Conservation (phyloP, 2,329 filamentous ascomycete genomes). For the Pestalotiopsis sp. region DNA sequence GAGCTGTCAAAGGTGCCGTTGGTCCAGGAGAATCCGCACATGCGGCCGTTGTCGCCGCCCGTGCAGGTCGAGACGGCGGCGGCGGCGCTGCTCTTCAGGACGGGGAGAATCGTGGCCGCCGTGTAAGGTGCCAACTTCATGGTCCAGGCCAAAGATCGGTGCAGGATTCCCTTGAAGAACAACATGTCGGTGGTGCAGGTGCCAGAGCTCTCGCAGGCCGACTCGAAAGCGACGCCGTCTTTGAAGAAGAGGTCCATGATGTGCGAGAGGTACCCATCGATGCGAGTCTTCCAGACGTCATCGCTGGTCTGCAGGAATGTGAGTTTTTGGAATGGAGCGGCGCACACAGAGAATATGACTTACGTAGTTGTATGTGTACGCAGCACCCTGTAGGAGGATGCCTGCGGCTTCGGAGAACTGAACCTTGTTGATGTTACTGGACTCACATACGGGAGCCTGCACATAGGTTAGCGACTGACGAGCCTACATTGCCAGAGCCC, state of each 20-base stretch:
- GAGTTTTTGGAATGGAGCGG: background rate
- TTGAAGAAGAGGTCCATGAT: slow-evolving; percentile 48
- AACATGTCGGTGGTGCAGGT: slow-evolving; percentile 58
- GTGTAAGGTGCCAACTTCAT: slow-evolving; percentile 41
- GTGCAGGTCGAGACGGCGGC: slow-evolving; percentile 41
- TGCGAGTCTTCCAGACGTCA: slow-evolving; percentile 47
- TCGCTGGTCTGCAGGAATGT: slow-evolving; percentile 24
- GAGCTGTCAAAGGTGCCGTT: slow-evolving; percentile 5
- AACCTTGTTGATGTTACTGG: slow-evolving; percentile 38
- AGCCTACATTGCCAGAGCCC: background rate
- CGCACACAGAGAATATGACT: slow-evolving; percentile 15
- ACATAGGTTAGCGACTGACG: background rate
- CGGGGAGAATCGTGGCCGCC: slow-evolving; percentile 35
- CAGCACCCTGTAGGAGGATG: slow-evolving; percentile 46
- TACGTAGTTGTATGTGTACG: slow-evolving; percentile 46
- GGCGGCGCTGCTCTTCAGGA: slow-evolving; percentile 38
- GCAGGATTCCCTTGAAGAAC: slow-evolving; percentile 55
- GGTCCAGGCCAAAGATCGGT: slow-evolving; percentile 50
- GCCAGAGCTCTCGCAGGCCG: slow-evolving; percentile 50
- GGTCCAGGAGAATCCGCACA: slow-evolving; percentile 55
- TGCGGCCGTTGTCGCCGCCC: slow-evolving; percentile 37
- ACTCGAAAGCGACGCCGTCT: slow-evolving; percentile 53
- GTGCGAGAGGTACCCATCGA: slow-evolving; percentile 49
- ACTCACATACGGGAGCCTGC: slow-evolving; percentile 14
- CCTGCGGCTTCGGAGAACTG: slow-evolving; percentile 58